These are phyloP conservation scores for Colletotrichum cordylinicola DNA, from an alignment of 2,329 filamentous ascomycete genomes.

Conservation along the genomic window DNA sequence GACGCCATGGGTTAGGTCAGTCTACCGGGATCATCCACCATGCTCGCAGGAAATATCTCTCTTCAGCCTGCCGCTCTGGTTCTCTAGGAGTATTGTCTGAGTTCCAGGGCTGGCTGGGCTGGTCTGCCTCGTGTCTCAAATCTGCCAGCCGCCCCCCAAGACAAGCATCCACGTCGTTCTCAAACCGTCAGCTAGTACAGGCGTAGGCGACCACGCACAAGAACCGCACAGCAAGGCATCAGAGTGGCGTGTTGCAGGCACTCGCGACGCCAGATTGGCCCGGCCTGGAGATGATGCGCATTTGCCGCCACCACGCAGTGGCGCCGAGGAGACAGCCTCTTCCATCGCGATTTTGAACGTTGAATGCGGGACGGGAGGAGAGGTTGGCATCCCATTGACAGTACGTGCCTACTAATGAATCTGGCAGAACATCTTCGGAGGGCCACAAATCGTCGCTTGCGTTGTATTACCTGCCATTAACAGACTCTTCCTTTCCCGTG, in stretches of 20 bases:
- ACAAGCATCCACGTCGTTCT: slow-evolving; percentile 6
- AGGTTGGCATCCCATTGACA: not conserved
- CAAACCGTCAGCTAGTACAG: not conserved
- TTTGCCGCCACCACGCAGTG: slow-evolving; percentile 1
- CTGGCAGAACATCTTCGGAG: not conserved
- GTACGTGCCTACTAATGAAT: not conserved
- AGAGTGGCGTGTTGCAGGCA: slow-evolving; percentile 15
- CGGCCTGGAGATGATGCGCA: slow-evolving; percentile 7
- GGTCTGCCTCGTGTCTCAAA: slow-evolving; percentile 6
- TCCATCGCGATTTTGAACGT: not conserved
- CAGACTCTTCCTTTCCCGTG: not conserved
- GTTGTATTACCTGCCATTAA: slow-evolving; percentile 5
- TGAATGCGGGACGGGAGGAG: not conserved
- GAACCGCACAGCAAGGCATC: slow-evolving; percentile 10
- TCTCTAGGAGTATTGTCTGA: not conserved
- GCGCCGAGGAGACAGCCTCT: not conserved
- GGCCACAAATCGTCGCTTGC: not conserved
- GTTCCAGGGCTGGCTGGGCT: slow-evolving; percentile 1
- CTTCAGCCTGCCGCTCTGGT: not conserved
- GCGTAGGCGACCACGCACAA: not conserved
- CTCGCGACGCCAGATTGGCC: not conserved
- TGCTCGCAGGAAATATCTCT: not conserved
- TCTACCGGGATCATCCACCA: slow-evolving; percentile 11
- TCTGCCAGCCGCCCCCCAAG: slow-evolving; percentile 1
- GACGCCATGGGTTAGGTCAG: slow-evolving; percentile 8